Base-by-base conservation (phyloP, 2,329 filamentous ascomycete genomes). In the Cordyceps tenuipes region DNA sequence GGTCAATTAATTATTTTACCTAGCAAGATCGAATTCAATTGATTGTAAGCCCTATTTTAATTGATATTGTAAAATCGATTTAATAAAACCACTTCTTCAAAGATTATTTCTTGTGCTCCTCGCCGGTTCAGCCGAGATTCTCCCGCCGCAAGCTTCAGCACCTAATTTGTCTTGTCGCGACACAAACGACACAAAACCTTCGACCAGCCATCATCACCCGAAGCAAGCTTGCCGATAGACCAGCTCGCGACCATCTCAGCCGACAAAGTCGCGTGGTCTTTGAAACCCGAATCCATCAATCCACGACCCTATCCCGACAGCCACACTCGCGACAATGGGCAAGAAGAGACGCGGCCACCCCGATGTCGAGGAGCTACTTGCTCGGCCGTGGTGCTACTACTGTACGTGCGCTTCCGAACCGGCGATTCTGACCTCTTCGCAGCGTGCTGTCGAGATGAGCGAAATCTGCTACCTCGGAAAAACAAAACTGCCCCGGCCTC, bases 341-440 rank as follows among this genome's bases (percentile, higher is more conserved):
- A 96, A 96, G 78, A 95, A 94, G 79, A 93, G 91, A 83, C 89
- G 91, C 73, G 85, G 86, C 66, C 87, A 90, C 70, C 90, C 91
- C 64, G 86, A 92, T 68, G 80, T 97, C 66, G 90, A 97, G 77
- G 91, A 97, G 76, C 80, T 96, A 67, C 83, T 99, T 63, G 79
- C 81, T 66, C 88, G 92, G 61, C 89, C 93, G 54, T 97, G 92
- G 92, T 99, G 94, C 78, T 99, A 96, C 77, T 99, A 99, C 79
- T 99, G 94, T 87, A 66, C 57, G 21, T 26, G 13, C 19, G 15
- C 9, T 21, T 46, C 9, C 43, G 9, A 36, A 6, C 29, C 19
- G 34, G 12, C 34, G 34, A 6, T 17, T 43, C 26, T 17, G 47
- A 51, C 26, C n/a, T 29, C 10, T 43, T 10, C 51, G 34, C 21